Percentiles rank a stretch among this genome's conserved stretches.
These are phyloP conservation scores for Penicillium manginii DNA, from an alignment of 495 filamentous ascomycete species.

Conservation along the genomic window DNA sequence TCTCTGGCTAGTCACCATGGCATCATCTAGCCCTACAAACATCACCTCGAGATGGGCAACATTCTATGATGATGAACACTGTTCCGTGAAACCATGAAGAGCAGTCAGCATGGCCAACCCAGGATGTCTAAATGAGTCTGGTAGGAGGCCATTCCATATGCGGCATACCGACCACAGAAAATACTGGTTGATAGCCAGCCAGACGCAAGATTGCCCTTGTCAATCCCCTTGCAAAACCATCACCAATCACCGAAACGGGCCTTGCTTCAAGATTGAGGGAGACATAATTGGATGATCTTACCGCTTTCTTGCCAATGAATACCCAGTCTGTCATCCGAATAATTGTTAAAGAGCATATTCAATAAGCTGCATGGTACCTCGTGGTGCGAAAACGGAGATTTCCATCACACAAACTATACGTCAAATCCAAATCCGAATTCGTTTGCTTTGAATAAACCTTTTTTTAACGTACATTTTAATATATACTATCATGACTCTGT, in stretches of 20 bases:
- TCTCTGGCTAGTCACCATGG: background rate
- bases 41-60: background rate
- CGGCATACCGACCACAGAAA: background rate
- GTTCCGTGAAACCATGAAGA: background rate
- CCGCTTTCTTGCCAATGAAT: background rate
- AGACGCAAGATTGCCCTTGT: background rate
- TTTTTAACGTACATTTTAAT: no score
- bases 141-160: background rate
- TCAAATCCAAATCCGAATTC: no score
- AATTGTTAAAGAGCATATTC: no score
- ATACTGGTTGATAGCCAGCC: background rate
- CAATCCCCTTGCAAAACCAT: background rate
- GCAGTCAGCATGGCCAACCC: background rate
- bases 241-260: background rate
- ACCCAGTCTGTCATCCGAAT: no score
- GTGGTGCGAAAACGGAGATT: no score
- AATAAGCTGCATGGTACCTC: no score
- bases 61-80: background rate
- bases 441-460: no score
- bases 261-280: background rate
- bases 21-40: background rate
- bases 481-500: no score
- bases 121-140: slow-evolving; percentile 1
- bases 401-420: no score
- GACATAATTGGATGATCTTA: background rate